Evolutionary conservation across 768 basidiomycete genomes (phyloP).

Genomic region (Mycena alexandri): DNA sequence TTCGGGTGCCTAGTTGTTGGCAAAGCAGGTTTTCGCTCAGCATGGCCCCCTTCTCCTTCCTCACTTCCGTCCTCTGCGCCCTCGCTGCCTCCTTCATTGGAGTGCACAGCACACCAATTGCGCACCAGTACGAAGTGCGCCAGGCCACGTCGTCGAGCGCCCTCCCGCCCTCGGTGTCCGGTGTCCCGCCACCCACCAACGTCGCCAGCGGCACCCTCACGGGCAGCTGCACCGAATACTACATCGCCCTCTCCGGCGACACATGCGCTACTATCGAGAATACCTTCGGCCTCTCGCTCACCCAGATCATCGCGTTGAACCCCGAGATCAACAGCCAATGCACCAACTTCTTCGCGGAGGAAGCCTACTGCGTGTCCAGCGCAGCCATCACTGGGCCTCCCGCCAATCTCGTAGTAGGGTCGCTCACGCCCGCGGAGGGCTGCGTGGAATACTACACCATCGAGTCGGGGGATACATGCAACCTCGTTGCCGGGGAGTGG

Average conservation of each 20-base stretch:
- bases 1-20: slow-evolving; percentile 7
- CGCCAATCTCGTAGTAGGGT: slow-evolving; percentile 7
- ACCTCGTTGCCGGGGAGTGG: slow-evolving; percentile 8
- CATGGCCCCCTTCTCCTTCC: slow-evolving; percentile 10
- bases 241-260: not conserved
- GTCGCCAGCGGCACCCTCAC: slow-evolving; percentile 12
- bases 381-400: slow-evolving; percentile 11
- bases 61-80: slow-evolving; percentile 9
- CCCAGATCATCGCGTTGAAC: slow-evolving; percentile 6
- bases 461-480: slow-evolving; percentile 11
- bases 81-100: slow-evolving; percentile 10
- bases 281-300: slow-evolving; percentile 2
- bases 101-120: slow-evolving; percentile 12
- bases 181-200: slow-evolving; percentile 11
- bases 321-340: slow-evolving; percentile 13
- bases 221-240: slow-evolving; percentile 15
- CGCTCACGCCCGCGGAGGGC: slow-evolving; percentile 10
- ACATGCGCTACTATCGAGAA: slow-evolving; percentile 1
- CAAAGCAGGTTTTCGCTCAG: slow-evolving; percentile 6
- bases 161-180: slow-evolving; percentile 4
- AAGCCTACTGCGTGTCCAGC: slow-evolving; percentile 13
- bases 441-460: slow-evolving; percentile 10
- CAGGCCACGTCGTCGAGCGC: slow-evolving; percentile 5
- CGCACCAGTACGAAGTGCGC: slow-evolving; percentile 11
- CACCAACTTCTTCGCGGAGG: slow-evolving; percentile 13